phyloP scores from a whole-genome alignment of 345 rosid genomes.

The Psidium friedrichsthalianum region DNA sequence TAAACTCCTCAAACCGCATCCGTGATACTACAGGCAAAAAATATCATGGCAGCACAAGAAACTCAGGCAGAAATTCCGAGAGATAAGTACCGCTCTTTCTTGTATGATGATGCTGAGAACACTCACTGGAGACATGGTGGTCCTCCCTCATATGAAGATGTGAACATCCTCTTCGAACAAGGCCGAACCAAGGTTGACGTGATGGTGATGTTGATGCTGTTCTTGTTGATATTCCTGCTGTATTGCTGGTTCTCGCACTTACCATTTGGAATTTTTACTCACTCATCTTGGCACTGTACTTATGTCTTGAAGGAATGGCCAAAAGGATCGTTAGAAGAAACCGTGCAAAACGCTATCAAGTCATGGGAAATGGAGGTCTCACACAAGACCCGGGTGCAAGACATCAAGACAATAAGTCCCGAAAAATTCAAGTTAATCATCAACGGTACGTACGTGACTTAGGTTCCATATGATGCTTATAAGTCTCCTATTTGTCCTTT shows the following conservation, averaged over 20 bases:
- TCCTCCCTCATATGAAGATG: constrained; percentile 42
- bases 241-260: background rate
- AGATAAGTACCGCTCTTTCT: constrained; percentile 59
- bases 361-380: constrained; percentile 92
- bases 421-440: constrained; percentile 65
- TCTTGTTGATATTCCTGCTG: background rate
- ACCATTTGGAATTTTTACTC: constrained; percentile 23
- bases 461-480: background rate
- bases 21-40: background rate
- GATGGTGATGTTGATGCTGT: background rate
- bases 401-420: constrained; percentile 62
- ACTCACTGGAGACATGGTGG: constrained; percentile 56
- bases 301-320: constrained; percentile 57
- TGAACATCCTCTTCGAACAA: constrained; percentile 56
- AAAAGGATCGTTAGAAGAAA: constrained; percentile 79
- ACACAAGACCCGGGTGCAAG: constrained; percentile 56
- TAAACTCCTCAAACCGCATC: background rate
- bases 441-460: constrained; percentile 36
- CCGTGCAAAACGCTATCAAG: constrained; percentile 75
- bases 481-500: background rate
- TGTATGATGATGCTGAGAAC: constrained; percentile 27
- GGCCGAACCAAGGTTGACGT: constrained; percentile 46
- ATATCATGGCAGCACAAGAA: constrained; percentile 12
- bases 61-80: background rate
- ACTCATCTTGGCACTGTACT: background rate